phyloP scores from a whole-genome alignment of 2,329 filamentous ascomycete species.

The Neoarthrinium moseri region DNA sequence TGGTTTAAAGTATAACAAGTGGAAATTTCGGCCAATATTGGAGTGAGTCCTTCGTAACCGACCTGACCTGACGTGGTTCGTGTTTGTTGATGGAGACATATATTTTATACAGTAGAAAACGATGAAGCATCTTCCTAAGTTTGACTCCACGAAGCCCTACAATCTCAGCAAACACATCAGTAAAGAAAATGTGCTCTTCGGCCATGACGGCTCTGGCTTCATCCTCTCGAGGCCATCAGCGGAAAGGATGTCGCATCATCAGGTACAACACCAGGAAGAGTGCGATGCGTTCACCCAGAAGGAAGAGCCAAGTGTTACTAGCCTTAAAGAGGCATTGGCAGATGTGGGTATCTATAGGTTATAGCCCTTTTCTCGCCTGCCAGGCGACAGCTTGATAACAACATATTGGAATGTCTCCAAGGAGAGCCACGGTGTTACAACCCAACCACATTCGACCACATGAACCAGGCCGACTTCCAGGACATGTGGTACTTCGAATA shows the following conservation, averaged over 20 bases:
- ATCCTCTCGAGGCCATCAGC: conserved; percentile 49
- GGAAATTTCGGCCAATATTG: conserved; percentile 56
- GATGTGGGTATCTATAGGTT: conserved; percentile 42
- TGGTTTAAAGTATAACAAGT: conserved; percentile 53
- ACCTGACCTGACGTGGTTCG: conserved; percentile 53
- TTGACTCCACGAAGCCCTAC: conserved; percentile 44
- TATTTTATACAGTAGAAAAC: conserved; percentile 54
- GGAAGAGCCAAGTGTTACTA: conserved; percentile 49
- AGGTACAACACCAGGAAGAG: conserved; percentile 35
- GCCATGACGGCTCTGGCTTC: conserved; percentile 52
- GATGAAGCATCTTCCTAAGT: conserved; percentile 50
- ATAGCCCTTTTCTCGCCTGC: conserved; percentile 45
- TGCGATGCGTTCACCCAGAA: conserved; percentile 42
- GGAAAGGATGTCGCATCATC: conserved; percentile 39
- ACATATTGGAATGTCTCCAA: conserved; percentile 39
- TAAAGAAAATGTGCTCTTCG: conserved; percentile 48
- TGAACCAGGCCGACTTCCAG: conserved; percentile 38
- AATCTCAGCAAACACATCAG: conserved; percentile 55
- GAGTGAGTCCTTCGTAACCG: conserved; percentile 40
- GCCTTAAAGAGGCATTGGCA: conserved; percentile 44
- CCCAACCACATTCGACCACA: conserved; percentile 46
- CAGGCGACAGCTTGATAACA: conserved; percentile 34
- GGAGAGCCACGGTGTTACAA: conserved; percentile 47
- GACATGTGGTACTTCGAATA: conserved; percentile 44
- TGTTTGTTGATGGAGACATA: conserved; percentile 60